Conservation (phyloP, 1,139 yeast species). For the Diutina scorzettiae region DNA sequence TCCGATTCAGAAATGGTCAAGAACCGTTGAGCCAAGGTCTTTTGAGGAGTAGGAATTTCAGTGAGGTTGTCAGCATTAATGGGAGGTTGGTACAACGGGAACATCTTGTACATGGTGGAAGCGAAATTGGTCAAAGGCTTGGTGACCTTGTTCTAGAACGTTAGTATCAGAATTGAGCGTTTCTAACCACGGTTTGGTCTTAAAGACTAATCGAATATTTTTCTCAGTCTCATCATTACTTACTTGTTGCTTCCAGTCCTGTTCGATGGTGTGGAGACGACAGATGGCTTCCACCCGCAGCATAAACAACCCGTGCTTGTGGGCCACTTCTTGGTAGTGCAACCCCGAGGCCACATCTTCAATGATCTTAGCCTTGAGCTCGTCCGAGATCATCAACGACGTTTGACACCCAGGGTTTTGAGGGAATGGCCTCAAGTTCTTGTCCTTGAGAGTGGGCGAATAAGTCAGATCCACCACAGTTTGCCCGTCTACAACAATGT, state of each 20-base stretch:
- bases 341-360: slow-evolving; percentile 42
- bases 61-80: slow-evolving; percentile 56
- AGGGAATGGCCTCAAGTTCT: slow-evolving; percentile 64
- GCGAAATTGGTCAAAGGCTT: slow-evolving; percentile 47
- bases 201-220: slow-evolving; percentile 67
- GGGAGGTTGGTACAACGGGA: slow-evolving; percentile 53
- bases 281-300: slow-evolving; percentile 82
- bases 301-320: slow-evolving; percentile 67
- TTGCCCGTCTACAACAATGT: slow-evolving; percentile 50
- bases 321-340: slow-evolving; percentile 65
- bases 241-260: slow-evolving; percentile 48
- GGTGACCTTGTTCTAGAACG: slow-evolving; percentile 28
- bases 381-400: slow-evolving; percentile 45
- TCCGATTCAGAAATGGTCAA: slow-evolving; percentile 86
- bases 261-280: slow-evolving; percentile 53
- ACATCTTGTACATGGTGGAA: slow-evolving; percentile 59
- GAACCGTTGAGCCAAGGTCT: slow-evolving; percentile 74
- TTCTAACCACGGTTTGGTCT: slow-evolving; percentile 56
- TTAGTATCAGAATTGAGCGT: slow-evolving; percentile 12
- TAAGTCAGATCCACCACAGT: slow-evolving; percentile 16
- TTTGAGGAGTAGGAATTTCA: slow-evolving; percentile 89
- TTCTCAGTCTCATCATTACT: slow-evolving; percentile 19
- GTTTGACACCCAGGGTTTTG: slow-evolving; percentile 59
- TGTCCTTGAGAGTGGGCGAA: background rate
- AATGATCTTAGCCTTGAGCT: slow-evolving; percentile 48